Evolutionary conservation across 2,329 filamentous ascomycete species (phyloP).

Genomic region (Monascus ruber): DNA sequence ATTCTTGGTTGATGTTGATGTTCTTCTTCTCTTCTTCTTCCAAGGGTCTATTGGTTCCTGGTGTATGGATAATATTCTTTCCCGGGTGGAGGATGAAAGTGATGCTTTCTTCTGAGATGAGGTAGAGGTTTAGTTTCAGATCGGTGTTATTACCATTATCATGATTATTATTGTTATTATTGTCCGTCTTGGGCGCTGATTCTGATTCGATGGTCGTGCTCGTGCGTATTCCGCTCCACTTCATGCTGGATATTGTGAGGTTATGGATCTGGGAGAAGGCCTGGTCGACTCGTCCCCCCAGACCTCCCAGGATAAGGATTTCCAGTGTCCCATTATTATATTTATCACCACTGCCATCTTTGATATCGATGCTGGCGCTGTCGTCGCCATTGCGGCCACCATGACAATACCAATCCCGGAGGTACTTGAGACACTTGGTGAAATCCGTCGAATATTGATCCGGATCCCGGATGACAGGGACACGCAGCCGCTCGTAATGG

Average conservation of each 20-base stretch:
- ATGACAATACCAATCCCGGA: constrained; percentile 24
- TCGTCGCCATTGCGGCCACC: too few species aligned
- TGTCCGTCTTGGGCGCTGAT: too few species aligned
- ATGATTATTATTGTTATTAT: too few species aligned
- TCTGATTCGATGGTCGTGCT: constrained; percentile 9
- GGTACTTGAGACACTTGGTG: constrained; percentile 61
- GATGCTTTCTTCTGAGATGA: constrained; percentile 70
- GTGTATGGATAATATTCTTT: constrained; percentile 56
- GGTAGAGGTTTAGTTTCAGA: constrained; percentile 52
- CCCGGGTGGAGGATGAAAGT: constrained; percentile 68
- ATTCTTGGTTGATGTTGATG: constrained; percentile 23
- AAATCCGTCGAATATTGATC: constrained; percentile 90
- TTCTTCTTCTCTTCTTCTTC: neutral
- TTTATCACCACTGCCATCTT: too few species aligned
- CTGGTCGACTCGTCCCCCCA: constrained; percentile 87
- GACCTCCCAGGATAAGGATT: constrained; percentile 71
- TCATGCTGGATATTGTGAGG: constrained; percentile 39
- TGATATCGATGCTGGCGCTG: too few species aligned
- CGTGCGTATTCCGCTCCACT: constrained; percentile 27
- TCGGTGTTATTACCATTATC: neutral
- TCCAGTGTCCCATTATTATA: constrained; percentile 30
- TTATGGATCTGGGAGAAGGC: constrained; percentile 82
- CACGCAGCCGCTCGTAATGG: constrained; percentile 53
- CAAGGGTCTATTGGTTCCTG: constrained; percentile 24
- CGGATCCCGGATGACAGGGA: constrained; percentile 56